A percentile compares a stretch with the other conserved stretches of the same genome.
These are phyloP conservation scores for Millerago galiae DNA, from an alignment of 805 yeast species.

Conservation along the genomic window DNA sequence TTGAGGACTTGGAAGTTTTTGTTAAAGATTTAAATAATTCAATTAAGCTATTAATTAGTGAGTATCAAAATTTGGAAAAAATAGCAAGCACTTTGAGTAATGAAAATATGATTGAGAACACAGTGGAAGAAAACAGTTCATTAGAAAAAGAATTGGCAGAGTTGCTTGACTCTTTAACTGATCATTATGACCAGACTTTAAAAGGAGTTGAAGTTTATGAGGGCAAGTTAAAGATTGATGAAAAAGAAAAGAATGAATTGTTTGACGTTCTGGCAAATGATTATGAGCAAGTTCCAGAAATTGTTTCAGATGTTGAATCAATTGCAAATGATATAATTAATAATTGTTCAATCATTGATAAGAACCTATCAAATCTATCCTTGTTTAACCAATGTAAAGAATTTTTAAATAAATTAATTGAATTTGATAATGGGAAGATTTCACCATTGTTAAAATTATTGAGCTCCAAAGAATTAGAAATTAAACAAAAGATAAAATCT, in stretches of 20 bases:
- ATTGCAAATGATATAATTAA: conserved; percentile 26
- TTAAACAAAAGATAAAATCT: conserved; percentile 3
- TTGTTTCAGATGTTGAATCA: conserved; percentile 41
- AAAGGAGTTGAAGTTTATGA: conserved; percentile 34
- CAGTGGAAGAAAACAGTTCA: conserved; percentile 35
- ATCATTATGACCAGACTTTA: conserved; percentile 76
- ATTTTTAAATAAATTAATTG: conserved; percentile 16
- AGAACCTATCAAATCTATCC: conserved; percentile 26
- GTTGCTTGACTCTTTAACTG: conserved; percentile 62
- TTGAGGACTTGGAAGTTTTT: conserved; percentile 25
- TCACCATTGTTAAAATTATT: background rate
- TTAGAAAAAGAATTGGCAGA: conserved; percentile 67
- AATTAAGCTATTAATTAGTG: conserved; percentile 5
- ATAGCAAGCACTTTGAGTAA: conserved; percentile 17
- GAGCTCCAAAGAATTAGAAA: conserved; percentile 4
- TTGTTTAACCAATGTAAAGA: conserved; percentile 20
- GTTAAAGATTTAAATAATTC: conserved; percentile 13
- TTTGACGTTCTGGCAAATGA: conserved; percentile 45
- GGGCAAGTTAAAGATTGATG: conserved; percentile 26
- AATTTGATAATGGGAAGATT: conserved; percentile 18
- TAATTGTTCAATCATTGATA: conserved; percentile 19
- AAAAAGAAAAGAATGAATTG: conserved; percentile 32
- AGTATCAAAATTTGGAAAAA: conserved; percentile 23
- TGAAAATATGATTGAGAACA: conserved; percentile 10
- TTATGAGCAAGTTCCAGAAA: conserved; percentile 49